A percentile compares a stretch with the other conserved stretches of the same genome.
Evolutionary conservation across 306 rosid genomes (phyloP).

Genomic region (Malus sylvestris): DNA sequence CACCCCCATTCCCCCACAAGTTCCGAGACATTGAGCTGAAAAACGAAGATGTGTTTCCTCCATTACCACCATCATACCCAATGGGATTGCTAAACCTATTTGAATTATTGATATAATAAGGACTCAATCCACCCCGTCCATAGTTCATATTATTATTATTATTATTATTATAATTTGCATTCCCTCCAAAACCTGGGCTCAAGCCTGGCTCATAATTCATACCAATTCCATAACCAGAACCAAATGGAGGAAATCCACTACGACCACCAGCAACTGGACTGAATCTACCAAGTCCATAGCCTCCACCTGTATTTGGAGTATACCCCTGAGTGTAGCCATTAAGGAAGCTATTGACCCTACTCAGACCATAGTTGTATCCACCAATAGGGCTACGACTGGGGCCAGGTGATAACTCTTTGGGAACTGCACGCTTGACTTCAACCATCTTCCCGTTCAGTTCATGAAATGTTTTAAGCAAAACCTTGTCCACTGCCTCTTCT

Average conservation of each 20-base stretch:
- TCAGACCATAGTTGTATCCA: constrained; percentile 62
- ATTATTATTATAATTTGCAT: constrained; percentile 48
- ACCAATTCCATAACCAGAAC: constrained; percentile 74
- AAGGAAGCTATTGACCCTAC: constrained; percentile 66
- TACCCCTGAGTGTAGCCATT: constrained; percentile 74
- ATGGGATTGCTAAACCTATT: constrained; percentile 58
- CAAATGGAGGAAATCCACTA: constrained; percentile 63
- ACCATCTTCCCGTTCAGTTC: constrained; percentile 89
- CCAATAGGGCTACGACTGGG: constrained; percentile 68
- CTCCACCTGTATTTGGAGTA: constrained; percentile 59
- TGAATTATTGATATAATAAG: constrained; percentile 55
- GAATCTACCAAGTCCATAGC: constrained; percentile 74
- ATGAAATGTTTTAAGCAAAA: constrained; percentile 71
- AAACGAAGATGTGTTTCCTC: constrained; percentile 60
- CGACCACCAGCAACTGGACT: constrained; percentile 65
- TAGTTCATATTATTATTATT: constrained; percentile 56
- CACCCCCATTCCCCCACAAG: constrained; percentile 75
- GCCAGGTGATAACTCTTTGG: constrained; percentile 81
- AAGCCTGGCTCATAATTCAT: constrained; percentile 73
- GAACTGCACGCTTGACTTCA: constrained; percentile 94
- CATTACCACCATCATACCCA: constrained; percentile 62
- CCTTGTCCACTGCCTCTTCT: constrained; percentile 86
- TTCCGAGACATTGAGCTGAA: constrained; percentile 68
- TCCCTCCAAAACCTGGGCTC: constrained; percentile 61
- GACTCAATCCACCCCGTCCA: constrained; percentile 58